Evolutionary conservation across 2,329 filamentous ascomycete genomes (phyloP).

Genomic region (Ophiocordyceps camponoti-leonardi): DNA sequence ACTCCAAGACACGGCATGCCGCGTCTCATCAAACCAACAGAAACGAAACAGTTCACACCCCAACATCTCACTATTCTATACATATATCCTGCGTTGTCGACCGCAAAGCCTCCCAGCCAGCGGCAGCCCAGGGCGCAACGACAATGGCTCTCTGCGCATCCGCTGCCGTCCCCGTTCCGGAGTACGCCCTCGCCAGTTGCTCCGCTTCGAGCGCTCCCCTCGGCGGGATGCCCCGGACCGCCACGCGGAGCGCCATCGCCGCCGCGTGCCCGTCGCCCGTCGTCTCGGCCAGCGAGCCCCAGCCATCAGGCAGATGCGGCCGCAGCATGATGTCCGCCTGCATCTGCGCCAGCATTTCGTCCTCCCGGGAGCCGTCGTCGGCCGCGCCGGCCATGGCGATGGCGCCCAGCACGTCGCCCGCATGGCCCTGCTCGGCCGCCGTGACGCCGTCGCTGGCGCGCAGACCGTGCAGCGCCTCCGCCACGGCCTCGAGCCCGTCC

Average conservation of each 20-base stretch:
- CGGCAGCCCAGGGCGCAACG: slow-evolving; percentile 60
- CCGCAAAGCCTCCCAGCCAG: slow-evolving; percentile 45
- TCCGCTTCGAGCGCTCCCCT: slow-evolving; percentile 47
- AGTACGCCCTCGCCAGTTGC: slow-evolving; percentile 57
- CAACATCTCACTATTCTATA: neutral
- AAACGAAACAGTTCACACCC: neutral
- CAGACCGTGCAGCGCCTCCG: slow-evolving; percentile 57
- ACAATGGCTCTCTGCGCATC: slow-evolving; percentile 66
- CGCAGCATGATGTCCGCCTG: slow-evolving; percentile 66
- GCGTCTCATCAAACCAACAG: neutral
- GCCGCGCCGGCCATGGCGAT: slow-evolving; percentile 53
- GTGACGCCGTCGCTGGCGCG: slow-evolving; percentile 49
- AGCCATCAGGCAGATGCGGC: slow-evolving; percentile 64
- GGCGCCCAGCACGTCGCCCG: slow-evolving; percentile 60
- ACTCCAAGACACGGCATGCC: neutral
- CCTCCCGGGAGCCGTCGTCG: slow-evolving; percentile 24
- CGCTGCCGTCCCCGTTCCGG: slow-evolving; percentile 50
- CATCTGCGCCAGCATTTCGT: slow-evolving; percentile 43
- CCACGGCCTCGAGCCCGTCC: slow-evolving; percentile 66
- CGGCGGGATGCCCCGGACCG: slow-evolving; percentile 56
- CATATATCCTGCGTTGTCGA: slow-evolving; percentile 9
- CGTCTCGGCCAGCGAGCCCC: slow-evolving; percentile 53
- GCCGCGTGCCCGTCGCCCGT: slow-evolving; percentile 38
- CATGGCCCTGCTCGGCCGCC: slow-evolving; percentile 44
- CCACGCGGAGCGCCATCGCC: slow-evolving; percentile 70